Base-by-base conservation (phyloP, 2,329 filamentous ascomycete species). In the Arthrinium phaeospermum region DNA sequence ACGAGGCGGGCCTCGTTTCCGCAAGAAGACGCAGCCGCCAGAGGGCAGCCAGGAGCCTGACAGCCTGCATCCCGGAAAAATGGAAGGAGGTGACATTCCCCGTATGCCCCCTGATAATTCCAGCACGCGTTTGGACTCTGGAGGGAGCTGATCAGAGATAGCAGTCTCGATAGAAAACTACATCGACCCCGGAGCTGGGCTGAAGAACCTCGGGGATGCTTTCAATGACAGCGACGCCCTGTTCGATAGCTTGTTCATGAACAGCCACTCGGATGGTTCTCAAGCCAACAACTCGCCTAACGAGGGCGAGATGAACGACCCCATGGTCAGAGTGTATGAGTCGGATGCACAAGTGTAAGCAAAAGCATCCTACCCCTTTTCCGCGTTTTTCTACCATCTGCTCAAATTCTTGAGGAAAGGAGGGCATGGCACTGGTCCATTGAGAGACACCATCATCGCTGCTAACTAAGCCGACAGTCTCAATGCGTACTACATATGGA, bases 401-500 rank as follows among this genome's bases (percentile, higher is more conserved):
- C 19, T 12, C 19, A 37, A 7, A 14, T n/a, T 41, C 34, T 34
- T n/a, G 34, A 24, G 57, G n/a, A 10, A 41, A 64, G 37, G 57
- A 24, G 57, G 4, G 57, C 30, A n/a, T n/a, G 30, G 4, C 22
- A 10, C 8, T 41, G 19, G 30, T 8, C 34, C 41, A 27, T 30
- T 19, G 45, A 22, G 2, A 34, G n/a, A 27, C 14, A 16, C 4
- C 19, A 34, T 27, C n/a, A 16, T 45, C n/a, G 16, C 47, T 70
- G 16, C 47, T 70, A 44, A 70, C 34, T 3, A 14, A n/a, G 13
- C 30, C 22, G 30, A 71, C 72, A 85, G 83, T 70, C 78, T 87
- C 27, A 83, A 86, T 72, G 86, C 85, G 4, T 88, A 88, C 76
- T 88, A 88, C 73, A 82, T 85, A 71, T 88, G 84, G 81, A 85